Base-by-base conservation (phyloP, 805 yeast genomes). In the Candida maris region DNA sequence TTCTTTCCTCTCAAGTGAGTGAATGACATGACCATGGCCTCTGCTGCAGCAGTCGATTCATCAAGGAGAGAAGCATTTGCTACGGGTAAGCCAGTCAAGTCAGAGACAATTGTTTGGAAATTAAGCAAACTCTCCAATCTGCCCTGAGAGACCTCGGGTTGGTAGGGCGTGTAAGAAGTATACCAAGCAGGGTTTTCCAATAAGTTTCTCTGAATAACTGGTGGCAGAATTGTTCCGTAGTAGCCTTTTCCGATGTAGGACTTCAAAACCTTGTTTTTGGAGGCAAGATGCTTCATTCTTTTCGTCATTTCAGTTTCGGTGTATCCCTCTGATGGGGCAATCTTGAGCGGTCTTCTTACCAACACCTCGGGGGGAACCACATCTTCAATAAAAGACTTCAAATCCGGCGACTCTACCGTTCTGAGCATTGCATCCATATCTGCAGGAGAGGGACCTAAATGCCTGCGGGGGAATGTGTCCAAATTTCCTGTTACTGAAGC, bases 141-240 rank as follows among this genome's bases (percentile, higher is more conserved):
- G 37, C 98, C 98, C 64, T 93, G 98, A 1, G 96, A 84, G 40
- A 93, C 89, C 61, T 93, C 98, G 1, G 98, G 96, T 67, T 93
- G 98, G 62, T 93, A 93, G 23, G 98, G 98, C 17, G 98, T 93
- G 61, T 93, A 93, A 1, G 97, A 87, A 15, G 98, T 93, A 70
- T 93, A 93, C 98, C 98, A 93, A 57, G 88, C 96, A 5, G 98
- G 98, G 43, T 82, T 78, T 62, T 93, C 98, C 39, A 93, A 67
- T 40, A 93, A 63, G 54, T 93, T 93, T 59, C 98, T 79, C 67
- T 86, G 94, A 49, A 93, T 85, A 23, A 91, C 96, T 2, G 95
- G 83, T 0, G 98, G 98, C 30, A 86, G 68, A 35, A 75, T 70
- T 1, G 97, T 91, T 41, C 95, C 95, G 50, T 86, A 84, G 63